Base-by-base conservation (phyloP, 257 asterid genomes). In the Coffea eugenioides region DNA sequence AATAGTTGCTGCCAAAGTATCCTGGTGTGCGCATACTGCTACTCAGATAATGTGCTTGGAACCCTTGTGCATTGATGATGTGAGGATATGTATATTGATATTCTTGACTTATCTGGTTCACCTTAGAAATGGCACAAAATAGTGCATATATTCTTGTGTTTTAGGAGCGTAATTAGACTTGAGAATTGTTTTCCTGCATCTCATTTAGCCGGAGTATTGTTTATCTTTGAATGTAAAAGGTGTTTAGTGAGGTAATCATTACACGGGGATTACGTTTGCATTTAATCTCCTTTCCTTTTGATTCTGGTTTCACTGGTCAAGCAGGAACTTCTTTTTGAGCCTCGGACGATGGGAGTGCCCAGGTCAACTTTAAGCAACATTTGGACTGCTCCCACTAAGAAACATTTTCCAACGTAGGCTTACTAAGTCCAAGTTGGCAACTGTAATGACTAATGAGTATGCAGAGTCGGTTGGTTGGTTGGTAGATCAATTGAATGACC, bases 241-340 rank as follows among this genome's bases (percentile, higher is more conserved):
- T 8, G 0, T 0, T 61, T 21, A 23, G 2, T 61, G 66, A n/a
- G 8, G 36, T 62, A 62, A 62, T 62, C 68, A 7, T 34, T 62
- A n/a, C 23, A n/a, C 6, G 23, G n/a, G 34, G 34, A 7, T n/a
- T 9, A n/a, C 14, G 34, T 62, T 62, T 62, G 36, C 9, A 31
- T 49, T 54, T 52, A 67, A 74, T 74, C 43, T 27, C 49, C 3
- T 52, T 48, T 14, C 27, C 16, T 73, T 13, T 51, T 54, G 61
- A 8, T 74, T 74, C 77, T 52, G 67, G 77, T 49, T 45, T 54
- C 77, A 74, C 31, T 18, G 20, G 67, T 74, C 51, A 74, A 34
- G 36, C 66, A 7, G 68, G 88, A 84, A 85, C 67, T 90, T 94
- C 25, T 92, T 75, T 89, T 91, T 76, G 85, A 48, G 80, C 89